Evolutionary conservation across 108 stramenopile species (phyloP), one percentile per base, ranked within the genome.

Genomic region (Pseudonitzschia delicatissima): DNA sequence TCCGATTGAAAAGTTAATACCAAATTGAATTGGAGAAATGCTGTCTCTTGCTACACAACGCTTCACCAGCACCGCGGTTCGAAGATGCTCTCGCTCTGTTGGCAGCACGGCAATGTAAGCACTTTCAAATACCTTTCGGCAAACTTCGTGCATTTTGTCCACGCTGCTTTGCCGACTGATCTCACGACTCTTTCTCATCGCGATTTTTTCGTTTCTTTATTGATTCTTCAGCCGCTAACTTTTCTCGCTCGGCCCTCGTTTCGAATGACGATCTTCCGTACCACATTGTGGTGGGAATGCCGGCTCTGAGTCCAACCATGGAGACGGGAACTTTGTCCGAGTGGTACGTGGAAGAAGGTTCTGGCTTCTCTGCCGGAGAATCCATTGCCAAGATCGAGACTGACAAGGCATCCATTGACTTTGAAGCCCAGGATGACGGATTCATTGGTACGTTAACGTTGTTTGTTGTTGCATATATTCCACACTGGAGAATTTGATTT

Each of bases 331-430:
- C 85, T 55, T 81, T 98, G 55, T 79, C 96, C 17, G 82, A 82
- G 61, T 98, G 97, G 96, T 90, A 87, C 67, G 81, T 93, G 15
- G 37, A 80, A 32, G 92, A 92, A 61, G 96, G 98, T 27, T 83
- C 91, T 42, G 64, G 59, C 8, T 94, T 99, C 64, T 45, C 69
- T 12, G 95, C 98, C 0, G 98, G 98, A n/a, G 86, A 94, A 76
- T 77, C 91, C 52, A 32, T 99, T 44, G 95, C 96, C 42, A 88
- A 97, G 45, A 95, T 99, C 57, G 97, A 99, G 67, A 99, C 98
- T 0, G 98, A 99, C 77, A 99, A 99, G 80, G 98, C 98, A 17
- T 81, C 91, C 53, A 97, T 99, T 47, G 96, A 92, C 67, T 98
- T 96, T 73, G 98, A 98, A 69, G 91, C 91, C 2, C 96, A 97